Evolutionary conservation across 495 filamentous ascomycete species (phyloP), one percentile per base, ranked within the genome.

Genomic region (Neurospora tetrasperma): DNA sequence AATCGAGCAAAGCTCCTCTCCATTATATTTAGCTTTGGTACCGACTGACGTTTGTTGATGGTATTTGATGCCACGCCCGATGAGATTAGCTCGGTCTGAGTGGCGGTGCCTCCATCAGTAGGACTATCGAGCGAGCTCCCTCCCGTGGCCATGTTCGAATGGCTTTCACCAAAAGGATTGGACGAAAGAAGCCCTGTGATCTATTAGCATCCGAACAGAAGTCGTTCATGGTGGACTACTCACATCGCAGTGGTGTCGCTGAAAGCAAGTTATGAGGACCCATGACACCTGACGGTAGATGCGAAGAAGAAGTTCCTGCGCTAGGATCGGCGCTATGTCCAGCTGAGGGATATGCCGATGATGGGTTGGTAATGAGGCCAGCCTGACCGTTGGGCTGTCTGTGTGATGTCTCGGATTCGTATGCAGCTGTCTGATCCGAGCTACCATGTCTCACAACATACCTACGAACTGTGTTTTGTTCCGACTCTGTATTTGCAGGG

Each of bases 1-100:
- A 75, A 76, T 16, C 76, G 76, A 16, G 76, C 75, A 40, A 83
- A 82, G 38, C 80, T 74, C 74, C 80, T 80, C 69, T 80, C 76
- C 35, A 81, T 69, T 7, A 74, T 78, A 18, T 75, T 77, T 2
- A 79, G 70, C 43, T 78, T 76, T 23, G 73, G 74, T 54, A 77
- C 80, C 69, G 77, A 72, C 48, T 73, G 69, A 74, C 78, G 69
- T 75, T 79, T 18, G 70, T 73, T 43, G 9, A 70, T 62, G 41
- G 75, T 76, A 68, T 78, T 73, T 2, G 77, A 76, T 42, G 71
- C 27, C 20, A 73, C 69, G 12, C 70, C 38, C 4, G 69, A 46
- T 5, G 72, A 69, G 3, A 42, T 23, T 4, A 54, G 35, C 35
- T 6, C 11, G 6, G 31, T 31, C 40, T 46, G 70, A 23, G 39